These are phyloP conservation scores for Syzygium syzygioides DNA, from an alignment of 441 rosid genomes.

Conservation along the genomic window DNA sequence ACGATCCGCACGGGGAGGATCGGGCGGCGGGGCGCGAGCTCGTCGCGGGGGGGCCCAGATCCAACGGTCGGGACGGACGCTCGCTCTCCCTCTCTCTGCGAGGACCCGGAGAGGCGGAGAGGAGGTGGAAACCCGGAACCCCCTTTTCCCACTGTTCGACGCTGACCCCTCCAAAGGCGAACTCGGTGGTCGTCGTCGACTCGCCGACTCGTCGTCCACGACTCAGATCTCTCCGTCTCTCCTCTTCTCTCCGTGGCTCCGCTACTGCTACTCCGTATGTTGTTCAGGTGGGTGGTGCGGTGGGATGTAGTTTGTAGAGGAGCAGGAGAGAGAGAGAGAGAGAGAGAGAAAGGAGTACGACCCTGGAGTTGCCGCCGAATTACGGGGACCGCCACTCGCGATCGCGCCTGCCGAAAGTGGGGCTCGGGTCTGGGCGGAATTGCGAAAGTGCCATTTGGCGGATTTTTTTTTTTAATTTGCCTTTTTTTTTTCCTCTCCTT, in stretches of 20 bases:
- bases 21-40: slow-evolving; percentile 19
- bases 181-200: slow-evolving; percentile 1
- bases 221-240: slow-evolving; percentile 14
- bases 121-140: background rate
- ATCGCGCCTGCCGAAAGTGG: background rate
- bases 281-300: background rate
- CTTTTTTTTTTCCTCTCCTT: fast-evolving
- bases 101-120: background rate
- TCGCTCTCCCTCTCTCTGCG: background rate
- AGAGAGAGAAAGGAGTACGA: background rate
- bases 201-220: slow-evolving; percentile 13
- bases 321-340: background rate
- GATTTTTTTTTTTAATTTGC: background rate
- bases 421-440: background rate
- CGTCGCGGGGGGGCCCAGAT: slow-evolving; percentile 8
- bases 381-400: background rate
- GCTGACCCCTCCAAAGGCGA: slow-evolving; percentile 4
- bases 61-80: slow-evolving; percentile 29
- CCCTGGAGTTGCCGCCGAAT: background rate
- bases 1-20: background rate
- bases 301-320: background rate
- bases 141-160: background rate
- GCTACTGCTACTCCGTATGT: background rate
- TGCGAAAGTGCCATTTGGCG: background rate
- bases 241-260: background rate